A percentile compares a stretch with the other conserved stretches of the same genome.
Evolutionary conservation across 441 rosid genomes (phyloP).

Genomic region (Eutrema salsugineum): DNA sequence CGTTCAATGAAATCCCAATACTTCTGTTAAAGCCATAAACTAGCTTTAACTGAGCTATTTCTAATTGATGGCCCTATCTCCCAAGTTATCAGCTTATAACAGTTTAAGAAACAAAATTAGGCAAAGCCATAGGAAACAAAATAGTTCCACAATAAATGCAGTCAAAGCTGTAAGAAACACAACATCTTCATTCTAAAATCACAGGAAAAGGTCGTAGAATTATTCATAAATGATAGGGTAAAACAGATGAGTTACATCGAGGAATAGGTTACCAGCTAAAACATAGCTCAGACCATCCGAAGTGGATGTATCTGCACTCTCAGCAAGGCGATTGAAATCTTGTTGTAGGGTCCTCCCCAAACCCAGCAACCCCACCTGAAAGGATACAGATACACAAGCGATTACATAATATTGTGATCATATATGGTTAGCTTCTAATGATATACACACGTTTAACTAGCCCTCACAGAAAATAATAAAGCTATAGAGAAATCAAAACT

Average conservation of each 20-base stretch:
- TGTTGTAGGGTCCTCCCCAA: constrained; percentile 73
- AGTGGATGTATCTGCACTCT: constrained; percentile 78
- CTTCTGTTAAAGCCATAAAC: background rate
- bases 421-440: background rate
- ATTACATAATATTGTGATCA: too few species aligned
- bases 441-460: background rate
- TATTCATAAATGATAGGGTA: too few species aligned
- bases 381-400: background rate
- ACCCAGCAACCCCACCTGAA: constrained; percentile 84
- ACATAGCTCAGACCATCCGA: constrained; percentile 75
- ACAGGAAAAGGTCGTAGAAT: background rate
- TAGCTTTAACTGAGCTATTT: background rate
- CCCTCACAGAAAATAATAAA: background rate
- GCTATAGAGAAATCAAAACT: background rate
- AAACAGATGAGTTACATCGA: background rate
- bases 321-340: constrained; percentile 84
- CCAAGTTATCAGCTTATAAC: background rate
- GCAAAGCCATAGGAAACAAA: background rate
- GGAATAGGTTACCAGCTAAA: constrained; percentile 62
- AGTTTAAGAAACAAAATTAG: background rate
- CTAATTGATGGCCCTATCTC: background rate
- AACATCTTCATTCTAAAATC: background rate
- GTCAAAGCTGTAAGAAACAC: background rate
- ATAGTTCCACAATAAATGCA: background rate
- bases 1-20: background rate